phyloP scores from a whole-genome alignment of 176 grass and related monocot genomes.

The Thinopyrum elongatum region DNA sequence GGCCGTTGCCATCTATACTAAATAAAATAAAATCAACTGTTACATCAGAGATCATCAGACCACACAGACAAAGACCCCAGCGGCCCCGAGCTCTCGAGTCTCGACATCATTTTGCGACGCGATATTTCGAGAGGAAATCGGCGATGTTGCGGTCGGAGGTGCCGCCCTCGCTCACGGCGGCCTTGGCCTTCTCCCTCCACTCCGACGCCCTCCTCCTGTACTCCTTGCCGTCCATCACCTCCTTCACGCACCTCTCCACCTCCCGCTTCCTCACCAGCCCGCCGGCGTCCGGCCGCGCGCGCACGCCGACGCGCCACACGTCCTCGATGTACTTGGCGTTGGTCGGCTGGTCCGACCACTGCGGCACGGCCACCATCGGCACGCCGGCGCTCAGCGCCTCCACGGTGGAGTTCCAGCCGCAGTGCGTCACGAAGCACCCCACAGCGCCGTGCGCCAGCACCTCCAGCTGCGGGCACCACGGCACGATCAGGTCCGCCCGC shows the following conservation, averaged over 20 bases:
- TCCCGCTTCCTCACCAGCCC: conserved; percentile 36
- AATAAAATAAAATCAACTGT: no score
- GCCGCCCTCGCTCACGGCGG: conserved; percentile 28
- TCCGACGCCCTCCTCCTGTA: conserved; percentile 28
- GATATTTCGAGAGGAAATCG: conserved; percentile 27
- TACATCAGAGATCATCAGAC: no score
- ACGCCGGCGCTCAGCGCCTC: conserved; percentile 36
- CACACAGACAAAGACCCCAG: no score
- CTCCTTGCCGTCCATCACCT: conserved; percentile 42
- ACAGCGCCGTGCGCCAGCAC: conserved; percentile 44
- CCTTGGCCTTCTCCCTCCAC: conserved; percentile 29
- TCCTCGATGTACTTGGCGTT: conserved; percentile 47
- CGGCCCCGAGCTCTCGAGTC: no score
- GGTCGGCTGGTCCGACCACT: conserved; percentile 32
- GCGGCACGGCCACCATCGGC: conserved; percentile 42
- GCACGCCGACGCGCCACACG: conserved; percentile 24
- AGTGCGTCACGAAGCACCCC: conserved; percentile 62
- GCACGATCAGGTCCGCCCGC: conserved; percentile 22
- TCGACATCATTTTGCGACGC: not conserved
- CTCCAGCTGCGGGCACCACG: conserved; percentile 68
- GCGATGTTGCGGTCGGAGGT: conserved; percentile 32
- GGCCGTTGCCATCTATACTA: no score
- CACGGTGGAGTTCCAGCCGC: conserved; percentile 57
- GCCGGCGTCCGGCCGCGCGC: not conserved
- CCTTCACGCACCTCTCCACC: conserved; percentile 44